These are phyloP conservation scores for Nemania sp. DNA, from an alignment of 2,329 filamentous ascomycete species.

Conservation along the genomic window DNA sequence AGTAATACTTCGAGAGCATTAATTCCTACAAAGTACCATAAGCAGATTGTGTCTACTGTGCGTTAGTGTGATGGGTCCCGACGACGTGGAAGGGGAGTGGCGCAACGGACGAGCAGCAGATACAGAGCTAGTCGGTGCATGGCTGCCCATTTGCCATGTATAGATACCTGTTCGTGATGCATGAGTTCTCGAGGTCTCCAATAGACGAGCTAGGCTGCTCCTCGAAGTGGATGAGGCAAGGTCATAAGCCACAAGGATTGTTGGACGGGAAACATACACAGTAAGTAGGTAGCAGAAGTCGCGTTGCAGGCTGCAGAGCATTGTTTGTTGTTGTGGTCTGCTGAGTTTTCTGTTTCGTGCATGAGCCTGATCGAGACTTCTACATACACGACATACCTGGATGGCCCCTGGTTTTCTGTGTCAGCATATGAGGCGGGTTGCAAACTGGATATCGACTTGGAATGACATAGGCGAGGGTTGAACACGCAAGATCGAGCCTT, in stretches of 20 bases:
- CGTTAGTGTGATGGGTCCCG: slow-evolving; percentile 44
- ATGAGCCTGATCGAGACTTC: too few species aligned
- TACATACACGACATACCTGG: too few species aligned
- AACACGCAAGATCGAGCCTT: slow-evolving; percentile 41
- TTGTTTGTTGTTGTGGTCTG: not conserved
- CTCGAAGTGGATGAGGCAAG: slow-evolving; percentile 24
- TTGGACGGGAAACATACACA: not conserved
- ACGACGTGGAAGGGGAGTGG: slow-evolving; percentile 47
- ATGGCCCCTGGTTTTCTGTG: not conserved
- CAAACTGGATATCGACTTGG: not conserved
- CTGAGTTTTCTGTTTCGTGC: not conserved
- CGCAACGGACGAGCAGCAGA: slow-evolving; percentile 40
- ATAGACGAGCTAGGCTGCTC: slow-evolving; percentile 36
- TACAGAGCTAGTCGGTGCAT: slow-evolving; percentile 52
- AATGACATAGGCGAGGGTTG: not conserved
- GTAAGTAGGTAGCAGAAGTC: not conserved
- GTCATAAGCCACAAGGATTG: slow-evolving; percentile 23
- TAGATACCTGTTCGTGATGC: slow-evolving; percentile 46
- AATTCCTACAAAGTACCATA: too few species aligned
- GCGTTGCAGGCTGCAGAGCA: slow-evolving; percentile 1
- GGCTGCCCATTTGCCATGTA: slow-evolving; percentile 55
- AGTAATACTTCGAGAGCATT: not conserved
- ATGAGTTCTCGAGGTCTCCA: slow-evolving; percentile 21
- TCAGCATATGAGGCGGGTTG: slow-evolving; percentile 28
- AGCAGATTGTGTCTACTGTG: slow-evolving; percentile 45